Evolutionary conservation across 306 rosid genomes (phyloP).

Genomic region (Glycine tomentella): DNA sequence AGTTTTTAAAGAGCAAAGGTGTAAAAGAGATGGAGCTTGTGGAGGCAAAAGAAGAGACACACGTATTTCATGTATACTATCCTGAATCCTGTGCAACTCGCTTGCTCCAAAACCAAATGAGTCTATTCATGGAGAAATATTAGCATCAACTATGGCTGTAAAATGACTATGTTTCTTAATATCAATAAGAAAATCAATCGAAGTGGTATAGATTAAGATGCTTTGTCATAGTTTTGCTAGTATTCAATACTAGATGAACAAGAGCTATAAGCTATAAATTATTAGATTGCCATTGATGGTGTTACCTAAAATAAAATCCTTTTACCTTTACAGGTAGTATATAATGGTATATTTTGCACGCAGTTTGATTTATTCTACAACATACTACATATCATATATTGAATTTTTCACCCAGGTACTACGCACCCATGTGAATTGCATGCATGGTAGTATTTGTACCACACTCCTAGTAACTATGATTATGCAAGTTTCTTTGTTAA

Average conservation of each 20-base stretch:
- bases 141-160: conserved; percentile 19
- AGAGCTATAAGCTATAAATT: neutral
- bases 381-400: no score
- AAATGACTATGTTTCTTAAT: neutral
- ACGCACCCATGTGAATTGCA: neutral
- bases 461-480: neutral
- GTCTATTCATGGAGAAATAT: conserved; percentile 57
- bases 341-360: neutral
- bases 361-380: neutral
- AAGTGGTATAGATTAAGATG: neutral
- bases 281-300: neutral
- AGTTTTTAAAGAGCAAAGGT: conserved; percentile 62
- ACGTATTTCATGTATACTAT: conserved; percentile 64
- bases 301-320: neutral
- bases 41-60: conserved; percentile 65
- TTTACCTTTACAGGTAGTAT: neutral
- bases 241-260: neutral
- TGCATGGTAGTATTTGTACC: neutral
- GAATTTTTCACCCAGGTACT: no score
- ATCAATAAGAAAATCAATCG: neutral
- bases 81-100: conserved; percentile 69
- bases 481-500: neutral
- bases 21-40: conserved; percentile 62
- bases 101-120: conserved; percentile 71
- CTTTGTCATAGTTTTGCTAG: neutral